These are phyloP conservation scores for Bauhinia variegata DNA, from an alignment of 306 rosid species.

Conservation along the genomic window DNA sequence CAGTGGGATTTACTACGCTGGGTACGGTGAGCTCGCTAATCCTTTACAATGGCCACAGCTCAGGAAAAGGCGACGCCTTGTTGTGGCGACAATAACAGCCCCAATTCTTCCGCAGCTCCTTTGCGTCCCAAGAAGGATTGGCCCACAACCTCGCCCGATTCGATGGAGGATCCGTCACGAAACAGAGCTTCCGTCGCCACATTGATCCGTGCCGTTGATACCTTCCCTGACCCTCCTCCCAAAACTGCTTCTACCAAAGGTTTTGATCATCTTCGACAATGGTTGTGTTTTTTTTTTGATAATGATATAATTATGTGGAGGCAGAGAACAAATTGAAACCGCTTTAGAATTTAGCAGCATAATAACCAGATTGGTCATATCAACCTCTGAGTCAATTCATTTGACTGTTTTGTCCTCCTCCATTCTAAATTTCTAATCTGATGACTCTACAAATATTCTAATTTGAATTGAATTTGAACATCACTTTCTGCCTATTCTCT, in stretches of 20 bases:
- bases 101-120: conserved; percentile 38
- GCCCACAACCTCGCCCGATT: conserved; percentile 27
- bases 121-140: conserved; percentile 19
- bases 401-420: conserved; percentile 38
- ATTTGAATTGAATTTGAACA: conserved; percentile 19
- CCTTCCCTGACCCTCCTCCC: conserved; percentile 56
- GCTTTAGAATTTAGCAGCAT: conserved; percentile 7
- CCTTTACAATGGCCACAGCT: conserved; percentile 90
- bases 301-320: not conserved
- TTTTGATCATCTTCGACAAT: conserved; percentile 25
- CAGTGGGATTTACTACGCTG: conserved; percentile 57
- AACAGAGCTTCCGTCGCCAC: conserved; percentile 43
- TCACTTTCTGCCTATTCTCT: conserved; percentile 10
- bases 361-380: conserved; percentile 23
- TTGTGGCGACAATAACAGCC: conserved; percentile 27
- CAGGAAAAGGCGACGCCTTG: conserved; percentile 85
- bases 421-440: not conserved
- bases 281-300: not conserved
- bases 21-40: conserved; percentile 69
- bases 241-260: conserved; percentile 67
- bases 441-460: not conserved
- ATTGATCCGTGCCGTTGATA: conserved; percentile 53
- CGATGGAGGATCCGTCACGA: conserved; percentile 47
- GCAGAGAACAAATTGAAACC: not conserved
- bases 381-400: conserved; percentile 20